A percentile compares a stretch with the other conserved stretches of the same genome.
Evolutionary conservation across 1,284 basidiomycete genomes (phyloP).

Genomic region (Cystobasidium sp.): DNA sequence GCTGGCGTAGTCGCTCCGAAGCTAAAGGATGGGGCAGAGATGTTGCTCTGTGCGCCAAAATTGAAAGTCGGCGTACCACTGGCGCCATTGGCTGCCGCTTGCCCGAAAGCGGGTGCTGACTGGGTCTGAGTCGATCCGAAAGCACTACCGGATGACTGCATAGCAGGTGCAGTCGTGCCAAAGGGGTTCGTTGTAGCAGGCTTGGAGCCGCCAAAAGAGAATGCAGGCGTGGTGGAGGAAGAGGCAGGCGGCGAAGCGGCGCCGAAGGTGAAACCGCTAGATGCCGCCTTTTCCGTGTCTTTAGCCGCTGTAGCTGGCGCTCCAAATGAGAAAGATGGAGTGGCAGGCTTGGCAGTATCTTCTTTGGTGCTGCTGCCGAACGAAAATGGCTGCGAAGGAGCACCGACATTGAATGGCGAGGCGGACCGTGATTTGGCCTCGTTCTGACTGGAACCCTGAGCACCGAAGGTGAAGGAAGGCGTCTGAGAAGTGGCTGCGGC

Average conservation of each 20-base stretch:
- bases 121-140: background rate
- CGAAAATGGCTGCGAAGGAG: background rate
- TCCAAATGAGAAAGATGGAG: slow-evolving; percentile 12
- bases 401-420: slow-evolving; percentile 7
- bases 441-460: background rate
- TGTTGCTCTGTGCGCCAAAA: background rate
- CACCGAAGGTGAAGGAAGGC: slow-evolving; percentile 27
- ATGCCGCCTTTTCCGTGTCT: slow-evolving; percentile 8
- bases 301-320: background rate
- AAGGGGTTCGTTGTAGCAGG: background rate
- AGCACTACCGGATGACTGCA: slow-evolving; percentile 14
- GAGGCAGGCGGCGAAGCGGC: slow-evolving; percentile 4
- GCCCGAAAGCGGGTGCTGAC: slow-evolving; percentile 11
- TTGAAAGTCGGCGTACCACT: background rate
- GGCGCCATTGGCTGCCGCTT: background rate
- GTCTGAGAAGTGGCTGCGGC: background rate
- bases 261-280: slow-evolving; percentile 11
- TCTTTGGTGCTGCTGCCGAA: background rate
- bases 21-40: slow-evolving; percentile 18
- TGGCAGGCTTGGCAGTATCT: slow-evolving; percentile 2
- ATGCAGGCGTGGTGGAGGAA: background rate
- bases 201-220: slow-evolving; percentile 14
- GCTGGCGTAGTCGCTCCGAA: slow-evolving; percentile 21
- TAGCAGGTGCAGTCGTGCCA: background rate
- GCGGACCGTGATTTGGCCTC: slow-evolving; percentile 11